Evolutionary conservation across 2,329 filamentous ascomycete species (phyloP).

Genomic region (Beauveria rudraprayagi): DNA sequence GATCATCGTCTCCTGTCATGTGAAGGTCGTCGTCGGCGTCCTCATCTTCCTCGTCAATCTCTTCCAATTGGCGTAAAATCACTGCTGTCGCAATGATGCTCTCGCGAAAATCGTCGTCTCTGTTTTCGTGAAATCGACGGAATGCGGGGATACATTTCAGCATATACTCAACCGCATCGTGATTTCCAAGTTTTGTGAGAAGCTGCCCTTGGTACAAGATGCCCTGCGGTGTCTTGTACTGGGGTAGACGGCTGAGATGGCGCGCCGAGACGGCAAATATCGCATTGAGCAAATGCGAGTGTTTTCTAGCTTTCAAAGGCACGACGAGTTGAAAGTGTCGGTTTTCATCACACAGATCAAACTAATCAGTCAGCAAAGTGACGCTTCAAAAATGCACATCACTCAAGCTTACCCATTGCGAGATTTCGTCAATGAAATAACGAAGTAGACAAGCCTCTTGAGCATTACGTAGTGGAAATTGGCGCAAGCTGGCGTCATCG

Average conservation of each 20-base stretch:
- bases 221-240: conserved; percentile 28
- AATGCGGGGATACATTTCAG: conserved; percentile 32
- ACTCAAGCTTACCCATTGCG: conserved; percentile 26
- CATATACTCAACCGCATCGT: conserved; percentile 33
- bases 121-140: conserved; percentile 27
- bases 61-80: conserved; percentile 32
- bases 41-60: conserved; percentile 31
- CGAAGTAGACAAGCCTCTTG: conserved; percentile 31
- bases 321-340: conserved; percentile 33
- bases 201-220: conserved; percentile 31
- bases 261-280: conserved; percentile 33
- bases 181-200: conserved; percentile 25
- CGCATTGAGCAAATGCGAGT: conserved; percentile 31
- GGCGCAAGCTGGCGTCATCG: conserved; percentile 7
- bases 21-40: conserved; percentile 1
- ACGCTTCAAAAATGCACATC: background rate
- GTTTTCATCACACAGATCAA: conserved; percentile 32
- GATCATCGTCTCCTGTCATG: conserved; percentile 5
- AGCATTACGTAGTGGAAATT: conserved; percentile 25
- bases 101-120: conserved; percentile 31
- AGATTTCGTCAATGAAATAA: conserved; percentile 32
- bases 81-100: conserved; percentile 33
- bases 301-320: conserved; percentile 25
- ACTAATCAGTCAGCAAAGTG: conserved; percentile 17
- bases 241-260: conserved; percentile 30